Base-by-base conservation (phyloP, 2,329 filamentous ascomycete genomes). In the Parasarocladium wereldwijsianum region DNA sequence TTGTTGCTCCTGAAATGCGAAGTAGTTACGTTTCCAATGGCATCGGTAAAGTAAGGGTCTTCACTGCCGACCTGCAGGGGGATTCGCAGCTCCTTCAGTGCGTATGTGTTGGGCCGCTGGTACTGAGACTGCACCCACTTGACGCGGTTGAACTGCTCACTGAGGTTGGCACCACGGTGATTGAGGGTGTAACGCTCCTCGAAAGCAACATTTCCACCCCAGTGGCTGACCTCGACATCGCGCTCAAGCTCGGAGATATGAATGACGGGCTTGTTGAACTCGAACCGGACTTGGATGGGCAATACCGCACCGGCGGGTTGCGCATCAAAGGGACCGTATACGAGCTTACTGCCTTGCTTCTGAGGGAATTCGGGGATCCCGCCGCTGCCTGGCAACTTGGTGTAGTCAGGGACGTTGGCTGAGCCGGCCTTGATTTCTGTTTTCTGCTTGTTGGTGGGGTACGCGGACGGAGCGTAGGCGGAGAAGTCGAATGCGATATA, bases 11-110 rank as follows among this genome's bases (percentile, higher is more conserved):
- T 70, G 67, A 93, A 98, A 38, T 70, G 71, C 33, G 85, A 93
- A 1, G 90, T 98, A 17, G 86, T 93, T 17, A 98, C 85, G 48
- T 98, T 98, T 41, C 90, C 90, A 46, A 98, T 93, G 43, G 84
- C 81, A 50, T 98, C 90, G 29, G 78, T 86, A 55, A 90, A 98
- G 65, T 98, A 98, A 5, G 87, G 71, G 46, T 94, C 83, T 32
- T 74, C 67, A 38, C 81, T 85, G 39, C 87, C 85, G 11, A 76
- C 66, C 31, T 70, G 72, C 31, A 98, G 70, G 10, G 84, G 80
- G 44, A 93, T 76, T 40, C 70, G 75, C 36, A 98, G 58, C 49
- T 85, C 79, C 52, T 79, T 86, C 38, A 96, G 65, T 2, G 90
- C 86, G 17, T 71, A 73, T 6, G 72, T 78, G 9, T 71, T 63